A percentile compares a stretch with the other conserved stretches of the same genome.
phyloP scores from a whole-genome alignment of 2,329 filamentous ascomycete species.

The Capronia americana region DNA sequence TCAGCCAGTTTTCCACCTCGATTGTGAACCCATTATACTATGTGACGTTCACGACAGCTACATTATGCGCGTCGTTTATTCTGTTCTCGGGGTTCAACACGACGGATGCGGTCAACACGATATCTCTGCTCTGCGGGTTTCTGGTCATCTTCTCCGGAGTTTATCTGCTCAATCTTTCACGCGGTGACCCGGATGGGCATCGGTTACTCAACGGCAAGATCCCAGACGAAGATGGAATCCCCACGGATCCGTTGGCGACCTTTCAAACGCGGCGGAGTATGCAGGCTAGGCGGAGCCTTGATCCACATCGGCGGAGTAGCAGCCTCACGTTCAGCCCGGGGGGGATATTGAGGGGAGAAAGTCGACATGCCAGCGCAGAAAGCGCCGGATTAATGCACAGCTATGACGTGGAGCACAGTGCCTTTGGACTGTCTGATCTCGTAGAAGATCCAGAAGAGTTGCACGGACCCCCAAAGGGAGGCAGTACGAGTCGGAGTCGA shows the following conservation, averaged over 20 bases:
- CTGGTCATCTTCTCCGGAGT: conserved; percentile 94
- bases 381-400: conserved; percentile 81
- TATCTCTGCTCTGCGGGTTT: conserved; percentile 91
- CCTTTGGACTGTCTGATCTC: conserved; percentile 79
- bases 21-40: conserved; percentile 98
- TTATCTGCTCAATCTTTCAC: conserved; percentile 94
- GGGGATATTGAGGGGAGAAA: conserved; percentile 52
- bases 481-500: conserved; percentile 28
- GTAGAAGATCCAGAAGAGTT: conserved; percentile 64
- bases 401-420: conserved; percentile 83
- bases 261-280: conserved; percentile 91
- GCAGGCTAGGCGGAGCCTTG: conserved; percentile 75
- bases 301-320: conserved; percentile 60
- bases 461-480: conserved; percentile 7
- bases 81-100: conserved; percentile 97
- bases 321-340: conserved; percentile 54
- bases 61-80: conserved; percentile 92
- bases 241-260: conserved; percentile 88
- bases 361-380: conserved; percentile 58
- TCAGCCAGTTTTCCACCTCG: conserved; percentile 95
- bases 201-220: conserved; percentile 65
- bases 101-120: conserved; percentile 85
- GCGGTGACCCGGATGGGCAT: conserved; percentile 83
- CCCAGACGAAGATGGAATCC: conserved; percentile 73
- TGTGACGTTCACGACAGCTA: conserved; percentile 95